Conservation (phyloP, 208 protist genomes). For the Polymyxa betae region DNA sequence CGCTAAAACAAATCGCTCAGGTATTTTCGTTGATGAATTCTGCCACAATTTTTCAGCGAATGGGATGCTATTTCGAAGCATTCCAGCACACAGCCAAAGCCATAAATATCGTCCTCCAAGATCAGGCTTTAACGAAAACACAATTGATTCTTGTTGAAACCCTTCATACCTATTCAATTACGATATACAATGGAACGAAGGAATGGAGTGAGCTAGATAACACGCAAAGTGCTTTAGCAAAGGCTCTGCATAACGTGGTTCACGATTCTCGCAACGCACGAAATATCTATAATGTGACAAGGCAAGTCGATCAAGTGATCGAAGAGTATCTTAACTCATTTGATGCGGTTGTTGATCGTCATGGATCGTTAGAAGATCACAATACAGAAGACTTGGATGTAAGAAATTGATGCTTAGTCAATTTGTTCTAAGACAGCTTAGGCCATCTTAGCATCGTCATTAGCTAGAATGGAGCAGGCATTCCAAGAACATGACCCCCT, state of each 20-base stretch:
- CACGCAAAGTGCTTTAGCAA: background rate
- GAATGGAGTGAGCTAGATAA: slow-evolving; percentile 22
- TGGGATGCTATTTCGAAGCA: background rate
- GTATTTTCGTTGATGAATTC: background rate
- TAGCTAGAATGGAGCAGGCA: slow-evolving; percentile 16
- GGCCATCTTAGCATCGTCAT: background rate
- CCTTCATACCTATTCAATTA: background rate
- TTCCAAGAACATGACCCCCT: background rate
- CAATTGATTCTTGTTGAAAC: background rate
- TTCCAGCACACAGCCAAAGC: background rate
- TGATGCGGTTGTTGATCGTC: background rate
- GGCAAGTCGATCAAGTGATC: slow-evolving; percentile 17
- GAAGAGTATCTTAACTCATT: background rate
- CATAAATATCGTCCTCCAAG: background rate
- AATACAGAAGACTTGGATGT: background rate
- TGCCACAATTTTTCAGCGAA: background rate
- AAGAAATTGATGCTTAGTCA: too few species aligned
- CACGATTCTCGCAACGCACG: background rate
- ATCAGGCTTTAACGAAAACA: background rate
- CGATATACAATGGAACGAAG: slow-evolving; percentile 26
- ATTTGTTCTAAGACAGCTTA: too few species aligned
- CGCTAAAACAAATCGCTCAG: background rate
- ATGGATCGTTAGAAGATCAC: background rate
- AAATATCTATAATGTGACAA: background rate
- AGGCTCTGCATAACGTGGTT: background rate